Percentiles rank a stretch among this genome's conserved stretches.
These are phyloP conservation scores for Xylariaceae sp. DNA, from an alignment of 2,329 filamentous ascomycete genomes.

Conservation along the genomic window DNA sequence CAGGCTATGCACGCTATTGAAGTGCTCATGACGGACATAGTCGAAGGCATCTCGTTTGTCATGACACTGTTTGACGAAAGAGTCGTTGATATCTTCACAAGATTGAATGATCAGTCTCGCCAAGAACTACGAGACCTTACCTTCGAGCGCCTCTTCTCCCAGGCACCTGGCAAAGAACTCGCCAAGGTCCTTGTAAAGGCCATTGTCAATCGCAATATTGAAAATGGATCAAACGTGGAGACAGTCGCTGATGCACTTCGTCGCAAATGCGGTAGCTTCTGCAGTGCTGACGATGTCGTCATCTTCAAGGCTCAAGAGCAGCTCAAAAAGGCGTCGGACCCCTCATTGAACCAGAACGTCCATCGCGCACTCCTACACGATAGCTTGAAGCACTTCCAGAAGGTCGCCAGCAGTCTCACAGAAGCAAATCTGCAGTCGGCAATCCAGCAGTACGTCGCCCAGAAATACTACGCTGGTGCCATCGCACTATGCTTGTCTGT, in stretches of 20 bases:
- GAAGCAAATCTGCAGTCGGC: conserved; percentile 76
- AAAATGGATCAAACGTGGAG: conserved; percentile 94
- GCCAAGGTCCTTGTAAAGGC: conserved; percentile 95
- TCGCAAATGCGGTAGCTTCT: conserved; percentile 92
- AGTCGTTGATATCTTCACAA: conserved; percentile 78
- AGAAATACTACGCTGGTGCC: conserved; percentile 90
- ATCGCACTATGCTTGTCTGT: conserved; percentile 83
- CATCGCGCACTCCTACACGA: conserved; percentile 81
- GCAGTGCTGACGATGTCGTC: conserved; percentile 92
- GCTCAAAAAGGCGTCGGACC: conserved; percentile 81
- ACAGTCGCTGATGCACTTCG: conserved; percentile 93
- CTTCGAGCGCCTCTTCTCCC: conserved; percentile 83
- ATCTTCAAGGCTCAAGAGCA: conserved; percentile 98
- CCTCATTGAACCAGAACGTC: conserved; percentile 68
- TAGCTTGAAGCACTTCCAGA: conserved; percentile 81
- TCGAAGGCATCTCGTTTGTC: conserved; percentile 95
- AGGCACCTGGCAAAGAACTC: conserved; percentile 74
- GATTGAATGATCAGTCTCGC: conserved; percentile 67
- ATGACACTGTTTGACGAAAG: conserved; percentile 92
- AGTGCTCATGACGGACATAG: conserved; percentile 81
- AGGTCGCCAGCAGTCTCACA: conserved; percentile 79
- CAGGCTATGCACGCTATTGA: conserved; percentile 84
- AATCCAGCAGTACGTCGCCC: conserved; percentile 70
- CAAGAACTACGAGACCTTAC: conserved; percentile 72
- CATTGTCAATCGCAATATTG: conserved; percentile 96